Evolutionary conservation across 306 rosid genomes (phyloP).

Genomic region (Citrullus mucosospermus): DNA sequence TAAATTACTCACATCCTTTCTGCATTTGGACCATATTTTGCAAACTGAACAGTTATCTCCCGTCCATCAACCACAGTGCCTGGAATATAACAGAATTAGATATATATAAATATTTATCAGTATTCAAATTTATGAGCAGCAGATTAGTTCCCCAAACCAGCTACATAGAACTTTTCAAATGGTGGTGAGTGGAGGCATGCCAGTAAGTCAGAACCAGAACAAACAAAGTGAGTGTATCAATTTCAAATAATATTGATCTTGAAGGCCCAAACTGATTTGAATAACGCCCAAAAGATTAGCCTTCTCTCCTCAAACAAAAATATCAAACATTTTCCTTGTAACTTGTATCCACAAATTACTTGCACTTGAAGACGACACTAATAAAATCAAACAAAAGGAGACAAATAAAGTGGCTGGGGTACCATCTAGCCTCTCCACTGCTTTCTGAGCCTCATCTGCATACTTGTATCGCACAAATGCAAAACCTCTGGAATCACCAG

Average conservation of each 20-base stretch:
- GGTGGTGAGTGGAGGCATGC: not conserved
- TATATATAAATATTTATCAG: not conserved
- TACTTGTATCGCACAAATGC: slow-evolving; percentile 90
- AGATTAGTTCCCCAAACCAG: not conserved
- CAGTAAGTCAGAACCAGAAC: not conserved
- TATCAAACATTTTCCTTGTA: not conserved
- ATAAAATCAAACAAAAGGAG: not conserved
- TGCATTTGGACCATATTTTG: slow-evolving; percentile 90
- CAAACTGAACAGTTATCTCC: slow-evolving; percentile 88
- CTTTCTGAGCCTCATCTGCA: slow-evolving; percentile 83
- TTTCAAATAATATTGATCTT: not conserved
- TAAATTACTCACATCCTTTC: slow-evolving; percentile 61
- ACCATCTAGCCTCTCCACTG: slow-evolving; percentile 89
- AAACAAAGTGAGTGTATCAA: not conserved
- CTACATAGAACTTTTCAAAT: not conserved
- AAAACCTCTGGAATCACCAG: slow-evolving; percentile 86
- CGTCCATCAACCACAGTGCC: slow-evolving; percentile 91
- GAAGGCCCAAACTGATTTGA: not conserved
- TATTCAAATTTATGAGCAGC: not conserved
- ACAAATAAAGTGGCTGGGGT: not conserved
- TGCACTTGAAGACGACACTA: not conserved
- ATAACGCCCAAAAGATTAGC: not conserved
- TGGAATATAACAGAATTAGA: slow-evolving; percentile 6
- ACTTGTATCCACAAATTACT: not conserved
- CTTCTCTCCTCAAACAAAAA: not conserved